Evolutionary conservation across 768 basidiomycete genomes (phyloP).

Genomic region (Mycena rosella): DNA sequence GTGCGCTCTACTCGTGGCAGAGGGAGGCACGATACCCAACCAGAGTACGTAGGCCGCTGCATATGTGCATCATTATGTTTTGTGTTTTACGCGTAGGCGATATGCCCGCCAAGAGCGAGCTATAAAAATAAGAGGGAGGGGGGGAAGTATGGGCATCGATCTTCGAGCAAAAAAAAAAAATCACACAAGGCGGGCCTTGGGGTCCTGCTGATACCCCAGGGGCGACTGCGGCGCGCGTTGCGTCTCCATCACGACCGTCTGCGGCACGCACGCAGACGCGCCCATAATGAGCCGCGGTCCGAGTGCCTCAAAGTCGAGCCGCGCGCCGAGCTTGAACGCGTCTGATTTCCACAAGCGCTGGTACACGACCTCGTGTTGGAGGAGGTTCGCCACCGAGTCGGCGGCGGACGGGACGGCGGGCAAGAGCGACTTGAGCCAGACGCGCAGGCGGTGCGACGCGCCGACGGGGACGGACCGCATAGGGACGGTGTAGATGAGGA

Average conservation of each 20-base stretch:
- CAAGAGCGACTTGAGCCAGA: slow-evolving; percentile 68
- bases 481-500: slow-evolving; percentile 73
- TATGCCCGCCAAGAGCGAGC: background rate
- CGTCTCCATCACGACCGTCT: slow-evolving; percentile 48
- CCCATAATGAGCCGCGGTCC: slow-evolving; percentile 66
- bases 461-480: slow-evolving; percentile 65
- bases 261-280: slow-evolving; percentile 53
- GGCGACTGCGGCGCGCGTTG: slow-evolving; percentile 1
- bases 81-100: slow-evolving; percentile 6
- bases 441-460: slow-evolving; percentile 72
- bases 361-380: slow-evolving; percentile 56
- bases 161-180: too few species aligned
- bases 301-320: slow-evolving; percentile 66
- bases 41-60: background rate
- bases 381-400: slow-evolving; percentile 43
- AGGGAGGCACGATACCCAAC: too few species aligned
- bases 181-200: slow-evolving; percentile 5
- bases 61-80: slow-evolving; percentile 20
- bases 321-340: slow-evolving; percentile 69
- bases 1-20: too few species aligned
- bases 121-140: background rate
- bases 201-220: slow-evolving; percentile 29
- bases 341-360: slow-evolving; percentile 78
- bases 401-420: slow-evolving; percentile 44
- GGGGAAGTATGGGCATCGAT: background rate